Base-by-base conservation (phyloP, 129 eudicot species). In the Centrapalus pauciflorus region DNA sequence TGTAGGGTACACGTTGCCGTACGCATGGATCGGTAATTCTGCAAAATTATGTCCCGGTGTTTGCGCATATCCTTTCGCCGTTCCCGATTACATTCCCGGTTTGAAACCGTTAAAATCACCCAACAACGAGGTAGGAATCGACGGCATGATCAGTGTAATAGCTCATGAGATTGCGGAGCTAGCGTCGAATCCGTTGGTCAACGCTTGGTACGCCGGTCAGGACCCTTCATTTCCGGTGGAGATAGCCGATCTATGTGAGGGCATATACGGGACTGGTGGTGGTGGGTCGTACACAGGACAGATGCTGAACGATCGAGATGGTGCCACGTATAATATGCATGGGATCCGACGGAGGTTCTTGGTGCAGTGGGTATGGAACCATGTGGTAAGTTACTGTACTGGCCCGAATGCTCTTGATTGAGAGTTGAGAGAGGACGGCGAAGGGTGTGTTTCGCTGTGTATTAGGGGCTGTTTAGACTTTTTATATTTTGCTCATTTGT, bases 271-370 rank as follows among this genome's bases (percentile, higher is more conserved):
- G 12, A 90, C 95, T 0, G 95, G 95, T 0, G 95, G 97, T 0
- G 97, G 97, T n/a, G 97, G 97, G 73, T 90, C 97, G 20, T 90
- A 90, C 71, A 84, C 97, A 0, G 97, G 97, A 35, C 97, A 90
- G 77, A 86, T 87, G 95, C 51, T 87, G 80, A 87, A 82, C 80
- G 95, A 80, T 50, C 43, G 3, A 35, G 97, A 87, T 78, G 97
- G 97, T 30, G 97, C 95, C 78, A 90, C 92, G 82, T 90, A 86
- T 71, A 90, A 90, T 52, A 82, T 90, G 95, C 77, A 61, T 52
- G 97, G 97, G 55, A 70, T 90, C 78, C 63, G 95, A 70, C 80
- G 97, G 81, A 79, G 70, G 80, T 90, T 67, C 64, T 80, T 90
- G 79, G 90, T 90, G 25, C 97, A 90, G 78, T 90, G 97, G 97